phyloP scores from a whole-genome alignment of 306 rosid genomes.

The barrel medic (Medicago truncatula) region DNA sequence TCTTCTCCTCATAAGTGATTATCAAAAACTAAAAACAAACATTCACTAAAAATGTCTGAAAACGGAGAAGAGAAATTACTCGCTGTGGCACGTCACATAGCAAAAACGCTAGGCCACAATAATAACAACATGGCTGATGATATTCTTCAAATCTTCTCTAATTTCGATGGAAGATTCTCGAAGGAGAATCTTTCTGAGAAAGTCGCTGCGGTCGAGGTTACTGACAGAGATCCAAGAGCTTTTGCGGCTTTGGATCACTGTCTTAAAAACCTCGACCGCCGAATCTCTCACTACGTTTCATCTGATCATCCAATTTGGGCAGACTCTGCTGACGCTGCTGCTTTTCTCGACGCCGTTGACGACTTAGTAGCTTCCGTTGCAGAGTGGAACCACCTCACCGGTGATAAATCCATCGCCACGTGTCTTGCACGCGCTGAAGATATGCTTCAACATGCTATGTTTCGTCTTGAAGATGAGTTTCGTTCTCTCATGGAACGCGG shows the following conservation, averaged over 20 bases:
- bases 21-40: neutral
- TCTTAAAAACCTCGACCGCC: slow-evolving; percentile 76
- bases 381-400: slow-evolving; percentile 79
- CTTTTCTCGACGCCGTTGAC: slow-evolving; percentile 85
- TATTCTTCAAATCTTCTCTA: slow-evolving; percentile 87
- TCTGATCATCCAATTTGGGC: slow-evolving; percentile 85
- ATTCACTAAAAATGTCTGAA: slow-evolving; percentile 62
- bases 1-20: neutral
- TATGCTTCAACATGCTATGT: slow-evolving; percentile 89
- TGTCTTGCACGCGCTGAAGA: slow-evolving; percentile 81
- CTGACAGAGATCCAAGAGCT: slow-evolving; percentile 50
- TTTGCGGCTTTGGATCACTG: slow-evolving; percentile 65
- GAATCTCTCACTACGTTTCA: slow-evolving; percentile 71
- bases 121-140: slow-evolving; percentile 82
- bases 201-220: neutral
- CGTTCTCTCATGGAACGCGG: slow-evolving; percentile 89
- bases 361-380: slow-evolving; percentile 62
- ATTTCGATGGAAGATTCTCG: slow-evolving; percentile 91
- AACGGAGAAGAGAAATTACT: slow-evolving; percentile 93
- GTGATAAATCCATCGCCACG: slow-evolving; percentile 61
- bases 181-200: slow-evolving; percentile 79
- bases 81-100: slow-evolving; percentile 95
- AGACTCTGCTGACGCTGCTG: slow-evolving; percentile 67
- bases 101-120: slow-evolving; percentile 84
- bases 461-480: slow-evolving; percentile 86